Percentiles rank a stretch among this genome's conserved stretches.
Evolutionary conservation across 2,329 filamentous ascomycete genomes (phyloP).

Genomic region (Raffaelea arxii): DNA sequence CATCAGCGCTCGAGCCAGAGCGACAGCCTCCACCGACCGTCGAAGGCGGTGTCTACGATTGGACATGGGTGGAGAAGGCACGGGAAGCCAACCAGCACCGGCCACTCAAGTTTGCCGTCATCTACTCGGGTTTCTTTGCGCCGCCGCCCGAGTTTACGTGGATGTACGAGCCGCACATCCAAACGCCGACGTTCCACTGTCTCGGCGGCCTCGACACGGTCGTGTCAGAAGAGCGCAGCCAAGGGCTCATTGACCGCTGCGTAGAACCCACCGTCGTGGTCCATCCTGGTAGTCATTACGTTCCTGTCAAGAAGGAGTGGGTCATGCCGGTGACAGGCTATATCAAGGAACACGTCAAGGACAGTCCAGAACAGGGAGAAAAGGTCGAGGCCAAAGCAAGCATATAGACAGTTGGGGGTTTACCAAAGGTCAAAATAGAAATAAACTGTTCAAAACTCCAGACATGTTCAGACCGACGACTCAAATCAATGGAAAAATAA

Average conservation of each 20-base stretch:
- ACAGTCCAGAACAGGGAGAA: constrained; percentile 1
- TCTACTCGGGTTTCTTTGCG: constrained; percentile 70
- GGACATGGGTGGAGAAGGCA: constrained; percentile 33
- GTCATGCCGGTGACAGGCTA: constrained; percentile 54
- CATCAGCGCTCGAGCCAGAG: constrained; percentile 56
- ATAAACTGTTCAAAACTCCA: too few species aligned
- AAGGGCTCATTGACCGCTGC: constrained; percentile 57
- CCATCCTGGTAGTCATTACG: constrained; percentile 84
- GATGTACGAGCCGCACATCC: constrained; percentile 66
- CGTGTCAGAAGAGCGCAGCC: constrained; percentile 67
- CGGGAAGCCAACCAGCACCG: constrained; percentile 37
- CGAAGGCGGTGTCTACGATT: constrained; percentile 25
- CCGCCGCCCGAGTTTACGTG: constrained; percentile 51
- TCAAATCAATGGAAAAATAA: too few species aligned
- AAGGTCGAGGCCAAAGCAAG: background rate
- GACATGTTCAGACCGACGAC: too few species aligned
- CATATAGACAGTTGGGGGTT: background rate
- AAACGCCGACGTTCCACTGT: constrained; percentile 72
- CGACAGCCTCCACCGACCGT: constrained; percentile 17
- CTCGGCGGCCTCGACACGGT: constrained; percentile 79
- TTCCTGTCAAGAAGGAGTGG: constrained; percentile 76
- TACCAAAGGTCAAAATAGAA: too few species aligned
- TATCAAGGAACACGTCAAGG: constrained; percentile 17
- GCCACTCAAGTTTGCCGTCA: constrained; percentile 58
- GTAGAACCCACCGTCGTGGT: constrained; percentile 44